phyloP scores from a whole-genome alignment of 2,329 filamentous ascomycete species.

The Zasmidium angulare region DNA sequence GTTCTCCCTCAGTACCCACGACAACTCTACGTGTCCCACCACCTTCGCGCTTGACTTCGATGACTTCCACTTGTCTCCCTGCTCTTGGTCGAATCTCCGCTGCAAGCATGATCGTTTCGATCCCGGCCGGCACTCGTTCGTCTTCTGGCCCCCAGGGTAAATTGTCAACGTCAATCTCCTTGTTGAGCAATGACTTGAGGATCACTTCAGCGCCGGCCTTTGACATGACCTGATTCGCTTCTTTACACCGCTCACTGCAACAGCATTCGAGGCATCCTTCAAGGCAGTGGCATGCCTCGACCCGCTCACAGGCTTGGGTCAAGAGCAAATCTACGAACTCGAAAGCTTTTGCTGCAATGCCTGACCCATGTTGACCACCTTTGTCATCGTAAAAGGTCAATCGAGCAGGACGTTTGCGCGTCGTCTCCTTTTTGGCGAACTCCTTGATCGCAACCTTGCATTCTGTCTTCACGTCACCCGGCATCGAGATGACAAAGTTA shows the following conservation, averaged over 20 bases:
- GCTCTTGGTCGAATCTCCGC: constrained; percentile 59
- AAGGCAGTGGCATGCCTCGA: constrained; percentile 73
- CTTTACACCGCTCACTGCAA: constrained; percentile 77
- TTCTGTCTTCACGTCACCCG: constrained; percentile 89
- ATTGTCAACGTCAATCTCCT: constrained; percentile 77
- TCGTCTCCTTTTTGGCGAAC: constrained; percentile 68
- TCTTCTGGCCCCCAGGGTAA: constrained; percentile 83
- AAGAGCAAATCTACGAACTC: constrained; percentile 84
- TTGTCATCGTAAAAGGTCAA: constrained; percentile 95
- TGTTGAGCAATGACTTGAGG: constrained; percentile 70
- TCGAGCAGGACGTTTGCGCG: constrained; percentile 79
- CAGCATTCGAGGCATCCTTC: constrained; percentile 90
- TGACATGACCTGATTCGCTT: constrained; percentile 88
- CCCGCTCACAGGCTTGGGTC: constrained; percentile 70
- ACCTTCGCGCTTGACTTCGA: constrained; percentile 40
- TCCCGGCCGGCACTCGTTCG: constrained; percentile 63
- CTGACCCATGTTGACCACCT: constrained; percentile 77
- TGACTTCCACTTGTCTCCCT: constrained; percentile 41
- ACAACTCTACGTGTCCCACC: constrained; percentile 32
- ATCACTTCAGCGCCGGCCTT: constrained; percentile 85
- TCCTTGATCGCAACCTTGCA: constrained; percentile 90
- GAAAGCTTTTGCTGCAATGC: constrained; percentile 89
- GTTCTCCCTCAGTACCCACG: constrained; percentile 17
- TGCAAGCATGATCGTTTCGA: constrained; percentile 80
- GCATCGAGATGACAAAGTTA: constrained; percentile 84